Evolutionary conservation across 805 yeast genomes (phyloP), one percentile per base, ranked within the genome.

Genomic region (Yamadazyma endophytica): DNA sequence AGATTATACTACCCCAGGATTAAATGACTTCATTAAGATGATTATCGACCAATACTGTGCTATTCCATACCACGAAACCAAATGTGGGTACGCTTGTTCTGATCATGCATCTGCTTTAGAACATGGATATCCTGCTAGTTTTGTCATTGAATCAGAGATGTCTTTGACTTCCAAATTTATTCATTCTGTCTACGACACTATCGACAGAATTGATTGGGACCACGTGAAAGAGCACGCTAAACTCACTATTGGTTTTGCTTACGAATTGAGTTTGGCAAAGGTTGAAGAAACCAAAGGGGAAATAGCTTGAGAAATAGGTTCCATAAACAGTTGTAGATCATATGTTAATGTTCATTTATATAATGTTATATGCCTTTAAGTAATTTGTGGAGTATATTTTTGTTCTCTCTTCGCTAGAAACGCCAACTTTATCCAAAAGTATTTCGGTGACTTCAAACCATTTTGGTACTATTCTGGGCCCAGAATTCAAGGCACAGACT

Each of bases 11-110:
- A 67, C 78, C 16, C 53, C 56, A 0, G 58, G 44, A 4, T 69
- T 86, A 39, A 79, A 77, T 29, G 59, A 68, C 7, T 86, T 79
- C 49, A 54, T 86, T 36, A 77, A 82, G 57, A 42, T 70, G 24
- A 56, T 88, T 6, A 73, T 87, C 30, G 68, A 69, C 14, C 52
- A 62, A 7, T 87, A 87, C 58, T 71, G 87, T 44, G 48, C 59
- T 14, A 83, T 88, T 35, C 80, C 84, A 3, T 82, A 74, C 49
- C 75, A 69, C 22, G 92, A 82, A 46, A 82, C 95, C 9, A 44
- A 64, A 35, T 90, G 97, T 61, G 96, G 96, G 1, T 87, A 88
- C 49, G 92, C 95, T 0, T 89, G 97, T 57, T 82, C 95, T 12
- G 97, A 90, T 61, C 96, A 88, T 56, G 82, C 92, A 4, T 78